These are phyloP conservation scores for Salix caprea DNA, from an alignment of 345 rosid species.

Conservation along the genomic window DNA sequence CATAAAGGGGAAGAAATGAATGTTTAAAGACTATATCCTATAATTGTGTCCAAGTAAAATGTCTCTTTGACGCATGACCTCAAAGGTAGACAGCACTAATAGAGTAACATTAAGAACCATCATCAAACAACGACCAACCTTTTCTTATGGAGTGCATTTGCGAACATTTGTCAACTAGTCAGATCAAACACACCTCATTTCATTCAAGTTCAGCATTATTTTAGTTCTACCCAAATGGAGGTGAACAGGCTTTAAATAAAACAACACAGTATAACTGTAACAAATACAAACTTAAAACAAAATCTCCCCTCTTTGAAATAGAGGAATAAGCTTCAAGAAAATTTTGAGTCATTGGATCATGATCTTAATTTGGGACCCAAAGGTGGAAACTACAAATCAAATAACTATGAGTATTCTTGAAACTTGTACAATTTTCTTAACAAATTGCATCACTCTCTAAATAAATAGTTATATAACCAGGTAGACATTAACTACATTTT, in stretches of 20 bases:
- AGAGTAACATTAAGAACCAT: too few species aligned
- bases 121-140: too few species aligned
- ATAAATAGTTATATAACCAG: neutral
- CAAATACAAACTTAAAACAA: neutral
- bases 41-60: too few species aligned
- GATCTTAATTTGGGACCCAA: neutral
- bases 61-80: too few species aligned
- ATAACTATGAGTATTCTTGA: neutral
- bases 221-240: neutral
- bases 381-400: neutral
- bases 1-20: too few species aligned
- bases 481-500: neutral
- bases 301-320: neutral
- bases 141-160: too few species aligned
- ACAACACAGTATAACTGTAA: neutral
- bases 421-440: neutral
- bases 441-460: neutral
- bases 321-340: neutral
- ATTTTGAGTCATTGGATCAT: neutral
- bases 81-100: too few species aligned
- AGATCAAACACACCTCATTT: too few species aligned
- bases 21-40: too few species aligned
- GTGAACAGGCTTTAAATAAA: neutral
- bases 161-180: too few species aligned
- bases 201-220: neutral